Conservation (phyloP, 805 yeast genomes). For the Schwanniomyces yamadae region DNA sequence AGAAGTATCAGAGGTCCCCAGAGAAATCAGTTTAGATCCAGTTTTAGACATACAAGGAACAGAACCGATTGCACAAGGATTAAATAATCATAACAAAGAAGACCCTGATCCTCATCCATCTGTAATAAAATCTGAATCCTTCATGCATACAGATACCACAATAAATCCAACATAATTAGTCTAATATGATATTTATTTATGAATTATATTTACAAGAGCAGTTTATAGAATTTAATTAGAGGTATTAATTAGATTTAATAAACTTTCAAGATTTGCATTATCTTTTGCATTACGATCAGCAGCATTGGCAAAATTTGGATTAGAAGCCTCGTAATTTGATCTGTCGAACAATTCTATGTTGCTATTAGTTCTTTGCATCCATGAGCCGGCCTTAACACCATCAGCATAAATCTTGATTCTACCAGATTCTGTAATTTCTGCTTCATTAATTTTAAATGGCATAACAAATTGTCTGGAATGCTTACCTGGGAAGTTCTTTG, state of each 20-base stretch:
- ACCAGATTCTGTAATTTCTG: constrained; percentile 37
- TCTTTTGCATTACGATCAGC: constrained; percentile 35
- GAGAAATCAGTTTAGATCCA: too few relatives aligned
- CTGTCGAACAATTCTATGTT: constrained; percentile 18
- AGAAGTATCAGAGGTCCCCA: too few relatives aligned
- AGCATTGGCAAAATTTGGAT: constrained; percentile 31
- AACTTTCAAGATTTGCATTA: constrained; percentile 22
- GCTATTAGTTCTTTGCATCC: constrained; percentile 32
- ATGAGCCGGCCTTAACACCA: constrained; percentile 40
- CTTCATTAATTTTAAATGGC: constrained; percentile 42
- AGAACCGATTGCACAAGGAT: too few relatives aligned
- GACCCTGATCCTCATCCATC: too few relatives aligned
- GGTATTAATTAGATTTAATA: constrained; percentile 22
- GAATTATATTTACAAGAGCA: not conserved
- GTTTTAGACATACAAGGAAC: too few relatives aligned
- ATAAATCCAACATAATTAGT: too few relatives aligned
- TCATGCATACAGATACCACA: too few relatives aligned
- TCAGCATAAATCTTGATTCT: constrained; percentile 37
- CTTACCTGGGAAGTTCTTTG: constrained; percentile 39
- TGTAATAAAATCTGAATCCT: too few relatives aligned
- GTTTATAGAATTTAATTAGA: constrained; percentile 4
- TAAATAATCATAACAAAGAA: too few relatives aligned
- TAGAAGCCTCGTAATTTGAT: constrained; percentile 28
- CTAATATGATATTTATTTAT: not conserved
- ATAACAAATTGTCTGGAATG: constrained; percentile 42